Percentiles rank a stretch among this genome's conserved stretches.
Evolutionary conservation across 2,329 filamentous ascomycete genomes (phyloP).

Genomic region (Fonsecaea multimorphosa): DNA sequence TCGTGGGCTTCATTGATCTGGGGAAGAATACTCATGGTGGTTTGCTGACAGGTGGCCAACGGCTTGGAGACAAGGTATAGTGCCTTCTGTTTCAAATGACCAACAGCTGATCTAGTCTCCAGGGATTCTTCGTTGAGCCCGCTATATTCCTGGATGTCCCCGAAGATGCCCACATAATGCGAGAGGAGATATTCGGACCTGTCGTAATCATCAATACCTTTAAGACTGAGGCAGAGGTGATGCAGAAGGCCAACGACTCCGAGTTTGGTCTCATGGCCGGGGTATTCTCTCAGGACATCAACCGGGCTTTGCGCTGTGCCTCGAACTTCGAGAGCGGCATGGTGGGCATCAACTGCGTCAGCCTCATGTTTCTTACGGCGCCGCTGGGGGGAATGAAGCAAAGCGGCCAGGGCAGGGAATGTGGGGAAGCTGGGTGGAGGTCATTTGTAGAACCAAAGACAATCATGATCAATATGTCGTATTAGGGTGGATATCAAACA

Average conservation of each 20-base stretch:
- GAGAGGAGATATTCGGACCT: constrained; percentile 54
- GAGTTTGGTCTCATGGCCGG: constrained; percentile 48
- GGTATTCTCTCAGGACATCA: constrained; percentile 50
- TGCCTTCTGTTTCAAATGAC: too few relatives aligned
- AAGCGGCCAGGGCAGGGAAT: constrained; percentile 59
- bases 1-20: too few relatives aligned
- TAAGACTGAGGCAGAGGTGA: constrained; percentile 46
- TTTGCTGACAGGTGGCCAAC: too few relatives aligned
- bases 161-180: constrained; percentile 48
- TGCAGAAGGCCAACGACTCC: constrained; percentile 46
- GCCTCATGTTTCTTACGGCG: constrained; percentile 47
- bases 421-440: constrained; percentile 47
- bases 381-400: constrained; percentile 54
- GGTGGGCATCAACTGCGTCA: constrained; percentile 54
- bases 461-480: constrained; percentile 13
- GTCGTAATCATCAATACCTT: constrained; percentile 49
- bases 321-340: constrained; percentile 50
- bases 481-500: too few relatives aligned
- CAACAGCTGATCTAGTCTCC: too few relatives aligned
- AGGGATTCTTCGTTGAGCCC: too few relatives aligned
- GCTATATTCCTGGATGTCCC: too few relatives aligned
- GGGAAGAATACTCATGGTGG: too few relatives aligned
- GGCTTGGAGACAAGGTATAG: too few relatives aligned
- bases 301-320: constrained; percentile 48
- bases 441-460: constrained; percentile 48